Percentiles rank a stretch among this genome's conserved stretches.
These are phyloP conservation scores for Lactarius indigo DNA, from an alignment of 768 basidiomycete species.

Conservation along the genomic window DNA sequence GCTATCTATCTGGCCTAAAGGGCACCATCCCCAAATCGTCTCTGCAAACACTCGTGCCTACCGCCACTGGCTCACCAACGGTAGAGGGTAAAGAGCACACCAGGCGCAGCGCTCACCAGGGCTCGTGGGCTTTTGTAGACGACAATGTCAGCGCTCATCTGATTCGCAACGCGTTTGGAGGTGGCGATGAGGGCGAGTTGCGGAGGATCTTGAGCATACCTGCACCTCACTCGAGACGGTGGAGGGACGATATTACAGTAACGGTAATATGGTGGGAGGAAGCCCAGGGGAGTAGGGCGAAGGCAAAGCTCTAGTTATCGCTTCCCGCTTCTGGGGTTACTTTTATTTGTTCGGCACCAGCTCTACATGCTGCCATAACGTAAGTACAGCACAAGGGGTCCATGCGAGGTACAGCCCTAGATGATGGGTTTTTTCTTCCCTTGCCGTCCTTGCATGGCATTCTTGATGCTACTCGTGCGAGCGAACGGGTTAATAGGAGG, in stretches of 20 bases:
- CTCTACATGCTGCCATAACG: conserved; percentile 14
- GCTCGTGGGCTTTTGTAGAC: conserved; percentile 76
- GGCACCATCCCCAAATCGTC: conserved; percentile 59
- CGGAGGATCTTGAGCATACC: conserved; percentile 74
- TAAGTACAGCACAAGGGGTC: conserved; percentile 7
- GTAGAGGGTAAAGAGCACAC: conserved; percentile 61
- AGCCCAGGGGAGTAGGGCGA: conserved; percentile 46
- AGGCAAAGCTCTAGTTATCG: conserved; percentile 49
- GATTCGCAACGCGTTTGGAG: conserved; percentile 91
- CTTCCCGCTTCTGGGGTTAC: conserved; percentile 18
- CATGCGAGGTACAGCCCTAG: conserved; percentile 26
- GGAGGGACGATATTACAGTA: conserved; percentile 82
- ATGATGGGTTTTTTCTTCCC: conserved; percentile 35
- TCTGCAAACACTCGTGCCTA: conserved; percentile 54
- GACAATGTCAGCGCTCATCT: conserved; percentile 78
- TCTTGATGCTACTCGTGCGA: conserved; percentile 36
- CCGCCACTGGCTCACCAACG: conserved; percentile 47
- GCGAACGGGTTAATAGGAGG: conserved; percentile 33
- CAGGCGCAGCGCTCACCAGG: conserved; percentile 35
- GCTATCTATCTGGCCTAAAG: conserved; percentile 68
- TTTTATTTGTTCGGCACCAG: conserved; percentile 14
- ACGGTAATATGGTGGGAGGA: conserved; percentile 86
- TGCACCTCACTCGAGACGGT: conserved; percentile 70
- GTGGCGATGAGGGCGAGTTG: conserved; percentile 59
- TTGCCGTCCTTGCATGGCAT: conserved; percentile 33